Conservation (phyloP, 139 green algal genomes). For the Chlorella sorokiniana region DNA sequence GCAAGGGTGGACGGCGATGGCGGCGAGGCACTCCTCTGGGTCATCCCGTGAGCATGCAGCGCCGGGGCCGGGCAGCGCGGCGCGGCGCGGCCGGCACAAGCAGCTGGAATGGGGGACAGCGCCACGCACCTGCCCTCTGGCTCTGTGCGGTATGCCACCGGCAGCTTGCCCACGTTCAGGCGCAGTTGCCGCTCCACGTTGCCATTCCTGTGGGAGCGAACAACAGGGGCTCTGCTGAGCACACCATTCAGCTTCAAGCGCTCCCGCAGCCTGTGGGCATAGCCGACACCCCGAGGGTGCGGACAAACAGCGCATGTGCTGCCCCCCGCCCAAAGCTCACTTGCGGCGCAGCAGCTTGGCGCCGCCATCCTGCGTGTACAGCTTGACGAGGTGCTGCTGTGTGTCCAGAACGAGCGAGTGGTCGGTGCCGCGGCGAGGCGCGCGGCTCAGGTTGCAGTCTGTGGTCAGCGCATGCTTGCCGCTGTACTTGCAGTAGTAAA, state of each 20-base stretch:
- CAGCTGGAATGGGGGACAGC: not conserved
- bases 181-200: slow-evolving; percentile 76
- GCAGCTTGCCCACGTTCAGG: slow-evolving; percentile 72
- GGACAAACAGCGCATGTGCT: too few species aligned
- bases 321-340: not conserved
- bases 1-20: too few species aligned
- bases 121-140: slow-evolving; percentile 39
- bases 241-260: too few species aligned
- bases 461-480: slow-evolving; percentile 83
- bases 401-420: slow-evolving; percentile 74
- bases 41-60: not conserved
- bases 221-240: too few species aligned
- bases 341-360: slow-evolving; percentile 68
- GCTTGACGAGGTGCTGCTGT: slow-evolving; percentile 58
- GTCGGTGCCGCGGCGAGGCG: slow-evolving; percentile 74
- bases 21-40: too few species aligned
- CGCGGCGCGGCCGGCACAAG: too few species aligned
- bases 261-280: not conserved
- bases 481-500: slow-evolving; percentile 90
- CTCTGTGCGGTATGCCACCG: slow-evolving; percentile 78
- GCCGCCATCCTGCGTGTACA: slow-evolving; percentile 73
- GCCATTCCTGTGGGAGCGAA: slow-evolving; percentile 52
- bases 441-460: slow-evolving; percentile 75
- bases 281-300: too few species aligned
- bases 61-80: not conserved